phyloP scores from a whole-genome alignment of 495 filamentous ascomycete species.

The Penicillium paxilli region DNA sequence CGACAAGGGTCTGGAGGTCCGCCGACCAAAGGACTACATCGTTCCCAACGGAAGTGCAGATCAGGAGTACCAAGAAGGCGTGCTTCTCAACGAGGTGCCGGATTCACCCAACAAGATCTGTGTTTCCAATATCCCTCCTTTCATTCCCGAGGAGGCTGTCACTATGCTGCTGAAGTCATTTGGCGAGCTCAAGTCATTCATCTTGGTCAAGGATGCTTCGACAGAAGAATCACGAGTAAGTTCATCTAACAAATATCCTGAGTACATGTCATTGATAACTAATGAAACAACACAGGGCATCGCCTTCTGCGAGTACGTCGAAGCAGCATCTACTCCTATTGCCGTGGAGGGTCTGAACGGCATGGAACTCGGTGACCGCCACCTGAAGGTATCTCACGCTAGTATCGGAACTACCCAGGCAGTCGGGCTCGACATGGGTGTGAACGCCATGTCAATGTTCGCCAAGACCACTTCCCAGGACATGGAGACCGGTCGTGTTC shows the following conservation, averaged over 20 bases:
- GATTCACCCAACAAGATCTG: conserved; percentile 96
- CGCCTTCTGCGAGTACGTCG: conserved; percentile 93
- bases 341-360: conserved; percentile 89
- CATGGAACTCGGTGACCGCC: conserved; percentile 86
- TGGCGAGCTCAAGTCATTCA: conserved; percentile 89
- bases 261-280: conserved; percentile 20
- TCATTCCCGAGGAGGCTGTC: conserved; percentile 87
- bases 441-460: conserved; percentile 99
- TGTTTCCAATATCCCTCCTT: conserved; percentile 82
- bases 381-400: conserved; percentile 81
- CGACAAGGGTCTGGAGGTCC: conserved; percentile 70
- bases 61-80: conserved; percentile 71
- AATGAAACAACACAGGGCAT: conserved; percentile 65
- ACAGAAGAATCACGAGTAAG: conserved; percentile 88
- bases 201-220: conserved; percentile 81
- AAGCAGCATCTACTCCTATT: conserved; percentile 74
- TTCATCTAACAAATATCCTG: neutral
- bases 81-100: conserved; percentile 75
- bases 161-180: conserved; percentile 86
- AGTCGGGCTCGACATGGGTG: conserved; percentile 86
- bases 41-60: conserved; percentile 81
- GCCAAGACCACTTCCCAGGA: conserved; percentile 84
- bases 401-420: conserved; percentile 92
- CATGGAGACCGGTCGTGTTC: conserved; percentile 72
- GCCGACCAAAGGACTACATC: conserved; percentile 96